These are phyloP conservation scores for Epichloe elymi DNA, from an alignment of 2,329 filamentous ascomycete genomes.

Conservation along the genomic window DNA sequence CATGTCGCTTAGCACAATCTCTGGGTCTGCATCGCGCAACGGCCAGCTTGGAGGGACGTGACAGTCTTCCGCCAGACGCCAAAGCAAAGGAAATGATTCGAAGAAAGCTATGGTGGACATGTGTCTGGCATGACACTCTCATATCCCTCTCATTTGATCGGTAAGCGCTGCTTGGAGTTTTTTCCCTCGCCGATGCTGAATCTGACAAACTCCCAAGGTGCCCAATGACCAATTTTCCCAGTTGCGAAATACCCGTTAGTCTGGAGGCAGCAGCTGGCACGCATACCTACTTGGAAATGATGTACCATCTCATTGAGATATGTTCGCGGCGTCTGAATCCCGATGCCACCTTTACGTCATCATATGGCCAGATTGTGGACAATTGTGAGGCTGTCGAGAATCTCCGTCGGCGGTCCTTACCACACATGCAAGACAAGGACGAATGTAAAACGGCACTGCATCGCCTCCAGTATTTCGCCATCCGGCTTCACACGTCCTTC, in stretches of 20 bases:
- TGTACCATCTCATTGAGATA: slow-evolving; percentile 51
- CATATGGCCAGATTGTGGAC: slow-evolving; percentile 41
- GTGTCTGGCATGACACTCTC: slow-evolving; percentile 53
- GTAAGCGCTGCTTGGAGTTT: slow-evolving; percentile 17
- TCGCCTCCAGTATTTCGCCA: slow-evolving; percentile 49
- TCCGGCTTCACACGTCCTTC: slow-evolving; percentile 52
- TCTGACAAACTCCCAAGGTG: slow-evolving; percentile 27
- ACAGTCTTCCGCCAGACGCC: slow-evolving; percentile 28
- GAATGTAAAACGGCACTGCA: slow-evolving; percentile 51
- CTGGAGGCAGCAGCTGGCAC: slow-evolving; percentile 30
- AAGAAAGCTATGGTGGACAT: slow-evolving; percentile 49
- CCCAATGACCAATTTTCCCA: slow-evolving; percentile 48
- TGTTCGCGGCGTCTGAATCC: slow-evolving; percentile 45
- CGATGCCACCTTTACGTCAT: slow-evolving; percentile 34
- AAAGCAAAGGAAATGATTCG: slow-evolving; percentile 41
- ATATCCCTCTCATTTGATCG: slow-evolving; percentile 54
- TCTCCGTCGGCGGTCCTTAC: slow-evolving; percentile 33
- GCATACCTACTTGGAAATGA: slow-evolving; percentile 48
- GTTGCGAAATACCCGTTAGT: slow-evolving; percentile 38
- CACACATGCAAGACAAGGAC: slow-evolving; percentile 45
- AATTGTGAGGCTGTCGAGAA: slow-evolving; percentile 42
- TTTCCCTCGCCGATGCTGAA: background rate
- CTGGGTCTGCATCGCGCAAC: slow-evolving; percentile 43
- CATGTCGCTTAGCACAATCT: slow-evolving; percentile 51
- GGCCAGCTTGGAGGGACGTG: slow-evolving; percentile 28